phyloP scores from a whole-genome alignment of 495 filamentous ascomycete species.

The Xylaria nigripes region DNA sequence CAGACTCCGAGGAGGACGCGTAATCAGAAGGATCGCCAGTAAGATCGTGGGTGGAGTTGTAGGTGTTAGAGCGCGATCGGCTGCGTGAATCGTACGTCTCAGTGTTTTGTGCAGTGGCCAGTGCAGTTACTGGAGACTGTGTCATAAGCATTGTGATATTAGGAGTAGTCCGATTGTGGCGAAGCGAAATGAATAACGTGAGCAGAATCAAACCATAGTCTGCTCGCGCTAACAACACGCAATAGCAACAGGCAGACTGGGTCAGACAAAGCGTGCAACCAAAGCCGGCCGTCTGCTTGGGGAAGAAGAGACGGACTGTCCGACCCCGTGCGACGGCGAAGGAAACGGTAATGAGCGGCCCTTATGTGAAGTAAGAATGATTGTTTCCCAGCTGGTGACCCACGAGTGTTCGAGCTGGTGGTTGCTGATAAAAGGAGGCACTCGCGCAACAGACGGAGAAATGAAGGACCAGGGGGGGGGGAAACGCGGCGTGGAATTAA shows the following conservation, averaged over 20 bases:
- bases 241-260: constrained; percentile 1
- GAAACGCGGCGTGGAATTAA: constrained; percentile 5
- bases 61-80: constrained; percentile 25
- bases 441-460: constrained; percentile 1
- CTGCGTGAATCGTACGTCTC: constrained; percentile 30
- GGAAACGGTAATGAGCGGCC: background rate
- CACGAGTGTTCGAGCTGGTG: background rate
- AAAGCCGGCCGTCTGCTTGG: constrained; percentile 11
- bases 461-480: constrained; percentile 9
- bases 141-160: constrained; percentile 45
- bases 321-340: background rate
- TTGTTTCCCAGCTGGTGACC: background rate
- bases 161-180: constrained; percentile 19
- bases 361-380: background rate
- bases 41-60: constrained; percentile 23
- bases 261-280: constrained; percentile 7
- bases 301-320: background rate
- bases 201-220: constrained; percentile 20
- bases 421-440: constrained; percentile 10
- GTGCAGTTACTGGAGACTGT: constrained; percentile 41
- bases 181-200: constrained; percentile 8
- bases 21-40: constrained; percentile 25
- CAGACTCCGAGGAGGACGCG: constrained; percentile 30
- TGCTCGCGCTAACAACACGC: constrained; percentile 3
- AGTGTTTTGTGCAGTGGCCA: constrained; percentile 36